Conservation (phyloP, 176 grass and related monocot species). For the Eleusine coracana region DNA sequence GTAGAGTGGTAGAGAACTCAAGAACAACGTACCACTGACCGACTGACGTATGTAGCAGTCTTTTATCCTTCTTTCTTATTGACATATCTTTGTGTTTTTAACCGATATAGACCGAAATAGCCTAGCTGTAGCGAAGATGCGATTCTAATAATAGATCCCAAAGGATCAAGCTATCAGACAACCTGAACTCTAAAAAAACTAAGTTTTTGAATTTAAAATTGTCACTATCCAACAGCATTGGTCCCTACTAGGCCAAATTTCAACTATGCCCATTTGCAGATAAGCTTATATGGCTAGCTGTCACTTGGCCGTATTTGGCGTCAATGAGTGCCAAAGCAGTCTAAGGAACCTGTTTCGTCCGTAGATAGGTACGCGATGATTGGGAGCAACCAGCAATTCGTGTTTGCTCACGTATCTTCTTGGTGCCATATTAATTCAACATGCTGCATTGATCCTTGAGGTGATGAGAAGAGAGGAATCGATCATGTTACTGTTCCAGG, state of each 20-base stretch:
- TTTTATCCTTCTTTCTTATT: not conserved
- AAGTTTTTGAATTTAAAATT: constrained; percentile 18
- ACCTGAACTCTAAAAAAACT: not conserved
- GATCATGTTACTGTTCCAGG: not conserved
- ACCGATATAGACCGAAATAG: not conserved
- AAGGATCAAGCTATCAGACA: not conserved
- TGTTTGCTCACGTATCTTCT: constrained; percentile 23
- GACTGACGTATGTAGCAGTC: not conserved
- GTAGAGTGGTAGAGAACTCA: not conserved
- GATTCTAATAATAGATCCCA: not conserved
- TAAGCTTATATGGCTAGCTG: constrained; percentile 28
- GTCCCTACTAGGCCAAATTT: constrained; percentile 29
- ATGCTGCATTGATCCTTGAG: not conserved
- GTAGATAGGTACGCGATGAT: not conserved
- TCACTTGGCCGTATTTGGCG: constrained; percentile 16
- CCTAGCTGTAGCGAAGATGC: not conserved
- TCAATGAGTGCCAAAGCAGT: not conserved
- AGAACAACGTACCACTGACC: not conserved
- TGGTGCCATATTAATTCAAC: not conserved
- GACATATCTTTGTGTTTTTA: not conserved
- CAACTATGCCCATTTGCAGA: constrained; percentile 16
- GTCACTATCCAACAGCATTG: not conserved
- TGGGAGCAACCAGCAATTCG: not conserved
- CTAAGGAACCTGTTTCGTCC: not conserved
- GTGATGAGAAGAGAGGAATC: not conserved